Percentiles rank a stretch among this genome's conserved stretches.
Evolutionary conservation across 768 basidiomycete genomes (phyloP).

Genomic region (Leccinum olivaceopallidum): DNA sequence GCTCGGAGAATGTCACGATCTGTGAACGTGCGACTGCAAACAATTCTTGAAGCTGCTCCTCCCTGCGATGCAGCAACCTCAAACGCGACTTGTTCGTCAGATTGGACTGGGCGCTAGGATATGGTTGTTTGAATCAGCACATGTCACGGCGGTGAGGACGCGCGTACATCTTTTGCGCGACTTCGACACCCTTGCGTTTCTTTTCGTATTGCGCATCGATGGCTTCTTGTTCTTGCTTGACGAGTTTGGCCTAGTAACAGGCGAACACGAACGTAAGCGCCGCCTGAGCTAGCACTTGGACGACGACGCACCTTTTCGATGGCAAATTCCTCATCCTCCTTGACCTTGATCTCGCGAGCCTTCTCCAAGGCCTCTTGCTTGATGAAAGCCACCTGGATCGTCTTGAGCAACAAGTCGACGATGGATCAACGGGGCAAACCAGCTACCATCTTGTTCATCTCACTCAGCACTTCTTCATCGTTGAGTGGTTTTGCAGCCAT

Average conservation of each 20-base stretch:
- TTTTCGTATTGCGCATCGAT: constrained; percentile 96
- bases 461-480: constrained; percentile 92
- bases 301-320: constrained; percentile 80
- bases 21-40: constrained; percentile 71
- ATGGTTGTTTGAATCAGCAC: constrained; percentile 6
- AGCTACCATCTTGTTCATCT: constrained; percentile 98
- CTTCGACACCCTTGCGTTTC: constrained; percentile 92
- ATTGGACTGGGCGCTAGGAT: constrained; percentile 83
- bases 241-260: constrained; percentile 79
- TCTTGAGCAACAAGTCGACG: constrained; percentile 4
- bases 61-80: constrained; percentile 83
- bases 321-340: constrained; percentile 98
- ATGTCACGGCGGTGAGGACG: background rate
- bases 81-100: constrained; percentile 96
- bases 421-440: constrained; percentile 19
- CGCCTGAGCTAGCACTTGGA: background rate
- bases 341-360: constrained; percentile 93
- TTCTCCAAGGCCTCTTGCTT: constrained; percentile 98
- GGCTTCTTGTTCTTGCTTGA: constrained; percentile 92
- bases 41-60: constrained; percentile 89
- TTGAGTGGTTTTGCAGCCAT: constrained; percentile 83
- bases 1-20: constrained; percentile 60
- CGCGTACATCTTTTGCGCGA: constrained; percentile 92
- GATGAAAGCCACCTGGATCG: constrained; percentile 88
- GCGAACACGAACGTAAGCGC: no score